A percentile compares a stretch with the other conserved stretches of the same genome.
phyloP scores from a whole-genome alignment of 2,329 filamentous ascomycete genomes.

The Penicillium sp. region DNA sequence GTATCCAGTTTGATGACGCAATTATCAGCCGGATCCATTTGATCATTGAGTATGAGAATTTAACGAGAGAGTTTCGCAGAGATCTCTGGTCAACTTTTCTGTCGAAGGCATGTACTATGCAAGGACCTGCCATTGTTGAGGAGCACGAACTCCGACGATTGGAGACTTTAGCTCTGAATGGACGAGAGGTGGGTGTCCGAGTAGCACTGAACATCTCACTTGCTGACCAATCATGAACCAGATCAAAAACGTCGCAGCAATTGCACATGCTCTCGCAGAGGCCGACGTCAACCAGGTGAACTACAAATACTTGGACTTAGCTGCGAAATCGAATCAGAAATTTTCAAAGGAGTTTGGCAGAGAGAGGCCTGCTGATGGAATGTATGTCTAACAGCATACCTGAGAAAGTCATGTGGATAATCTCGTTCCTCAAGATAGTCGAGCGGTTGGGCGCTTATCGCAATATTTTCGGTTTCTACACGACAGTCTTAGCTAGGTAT shows the following conservation, averaged over 20 bases:
- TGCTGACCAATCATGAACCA: constrained; percentile 12
- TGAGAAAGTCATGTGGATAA: constrained; percentile 3
- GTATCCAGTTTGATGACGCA: constrained; percentile 38
- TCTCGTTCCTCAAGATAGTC: neutral
- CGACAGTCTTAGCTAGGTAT: constrained; percentile 1
- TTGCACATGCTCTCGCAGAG: constrained; percentile 18
- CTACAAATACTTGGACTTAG: constrained; percentile 16
- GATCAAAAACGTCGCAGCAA: constrained; percentile 20
- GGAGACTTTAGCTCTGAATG: constrained; percentile 13
- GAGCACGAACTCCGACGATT: constrained; percentile 9
- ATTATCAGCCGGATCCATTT: constrained; percentile 39
- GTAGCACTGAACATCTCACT: neutral
- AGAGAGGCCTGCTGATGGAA: constrained; percentile 6
- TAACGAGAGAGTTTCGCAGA: constrained; percentile 25
- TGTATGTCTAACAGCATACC: constrained; percentile 11
- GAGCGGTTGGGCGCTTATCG: neutral
- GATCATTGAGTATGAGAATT: constrained; percentile 31
- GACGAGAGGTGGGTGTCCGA: constrained; percentile 17
- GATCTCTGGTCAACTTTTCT: constrained; percentile 35
- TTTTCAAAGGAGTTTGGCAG: constrained; percentile 17
- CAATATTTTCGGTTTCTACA: constrained; percentile 9
- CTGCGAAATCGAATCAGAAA: constrained; percentile 12
- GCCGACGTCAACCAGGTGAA: constrained; percentile 8
- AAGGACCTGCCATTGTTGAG: constrained; percentile 14
- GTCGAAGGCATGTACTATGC: constrained; percentile 13